Evolutionary conservation across 2,329 filamentous ascomycete genomes (phyloP).

Genomic region (Shiraia sp.): DNA sequence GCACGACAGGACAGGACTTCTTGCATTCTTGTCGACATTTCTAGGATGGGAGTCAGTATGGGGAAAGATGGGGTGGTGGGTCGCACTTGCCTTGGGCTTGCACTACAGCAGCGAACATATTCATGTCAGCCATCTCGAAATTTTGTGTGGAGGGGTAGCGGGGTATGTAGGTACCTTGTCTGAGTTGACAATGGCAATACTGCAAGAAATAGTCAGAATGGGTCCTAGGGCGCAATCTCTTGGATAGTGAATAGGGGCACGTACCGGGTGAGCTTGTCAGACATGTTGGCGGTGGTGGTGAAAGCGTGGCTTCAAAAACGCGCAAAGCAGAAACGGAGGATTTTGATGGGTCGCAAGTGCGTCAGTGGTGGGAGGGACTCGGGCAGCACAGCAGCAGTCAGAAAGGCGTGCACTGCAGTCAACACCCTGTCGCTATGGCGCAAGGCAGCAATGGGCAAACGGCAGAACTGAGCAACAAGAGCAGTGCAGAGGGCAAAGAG

Average conservation of each 20-base stretch:
- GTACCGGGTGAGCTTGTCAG: slow-evolving; percentile 94
- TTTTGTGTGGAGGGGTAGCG: slow-evolving; percentile 48
- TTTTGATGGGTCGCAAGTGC: slow-evolving; percentile 19
- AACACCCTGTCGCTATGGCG: too few relatives aligned
- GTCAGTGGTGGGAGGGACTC: slow-evolving; percentile 16
- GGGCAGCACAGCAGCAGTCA: background rate
- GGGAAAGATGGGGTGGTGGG: slow-evolving; percentile 22
- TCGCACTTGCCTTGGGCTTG: slow-evolving; percentile 74
- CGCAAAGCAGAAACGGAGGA: slow-evolving; percentile 18
- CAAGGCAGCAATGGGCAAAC: too few relatives aligned
- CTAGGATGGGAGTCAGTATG: slow-evolving; percentile 49
- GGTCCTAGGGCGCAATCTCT: background rate
- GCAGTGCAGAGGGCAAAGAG: too few relatives aligned
- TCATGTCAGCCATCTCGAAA: slow-evolving; percentile 36
- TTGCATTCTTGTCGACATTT: slow-evolving; percentile 99
- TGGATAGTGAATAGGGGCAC: slow-evolving; percentile 41
- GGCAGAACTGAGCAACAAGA: background rate
- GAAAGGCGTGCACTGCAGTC: background rate
- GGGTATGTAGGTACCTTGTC: slow-evolving; percentile 73
- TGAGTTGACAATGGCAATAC: slow-evolving; percentile 97
- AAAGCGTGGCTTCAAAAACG: slow-evolving; percentile 2
- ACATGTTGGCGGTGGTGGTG: slow-evolving; percentile 59
- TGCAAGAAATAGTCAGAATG: slow-evolving; percentile 22
- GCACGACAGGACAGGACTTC: slow-evolving; percentile 96
- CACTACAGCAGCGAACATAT: slow-evolving; percentile 63